Base-by-base conservation (phyloP, 306 rosid genomes). In the Prunus dulcis region DNA sequence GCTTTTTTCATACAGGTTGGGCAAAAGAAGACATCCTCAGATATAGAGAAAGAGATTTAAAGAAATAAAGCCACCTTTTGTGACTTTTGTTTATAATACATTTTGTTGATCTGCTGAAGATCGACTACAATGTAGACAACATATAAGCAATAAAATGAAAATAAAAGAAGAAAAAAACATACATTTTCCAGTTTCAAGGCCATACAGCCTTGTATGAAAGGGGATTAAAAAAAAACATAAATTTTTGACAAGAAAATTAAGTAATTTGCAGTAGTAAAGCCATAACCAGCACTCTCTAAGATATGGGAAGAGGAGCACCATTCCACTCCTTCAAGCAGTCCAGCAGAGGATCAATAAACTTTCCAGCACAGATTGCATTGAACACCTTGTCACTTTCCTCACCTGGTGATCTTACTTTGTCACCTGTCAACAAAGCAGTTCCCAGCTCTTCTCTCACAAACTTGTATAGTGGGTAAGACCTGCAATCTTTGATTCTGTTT, bases 361-460 rank as follows among this genome's bases (percentile, higher is more conserved):
- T 90, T 0, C 98, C 97, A 53, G 74, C 83, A 72, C 88, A 86
- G 68, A 94, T 79, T 41, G 97, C 98, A 1, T 82, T 50, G 86
- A 94, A 94, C 0, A 94, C 94, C 80, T 86, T 91, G 10, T 94
- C 98, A 81, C 74, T 89, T 60, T 91, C 98, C 51, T 94, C 98
- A 30, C 97, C 98, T 3, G 98, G 98, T 4, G 98, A 91, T 72
- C 20, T 82, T 0, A 78, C 80, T 68, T 86, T 85, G 89, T 94
- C 98, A 14, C 98, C 98, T 7, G 97, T 91, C 30, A 94, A 75
- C 74, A 91, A 78, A 58, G 17, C 72, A 61, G 98, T 85, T 10
- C 91, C 96, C 53, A 91, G 27, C 27, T 64, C 87, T 75, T 94
- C 93, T 46, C 98, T 91, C 67, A 90, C 85, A 79, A 90, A 91